Evolutionary conservation across 768 basidiomycete genomes (phyloP).

Genomic region (Boletellus emodensis): DNA sequence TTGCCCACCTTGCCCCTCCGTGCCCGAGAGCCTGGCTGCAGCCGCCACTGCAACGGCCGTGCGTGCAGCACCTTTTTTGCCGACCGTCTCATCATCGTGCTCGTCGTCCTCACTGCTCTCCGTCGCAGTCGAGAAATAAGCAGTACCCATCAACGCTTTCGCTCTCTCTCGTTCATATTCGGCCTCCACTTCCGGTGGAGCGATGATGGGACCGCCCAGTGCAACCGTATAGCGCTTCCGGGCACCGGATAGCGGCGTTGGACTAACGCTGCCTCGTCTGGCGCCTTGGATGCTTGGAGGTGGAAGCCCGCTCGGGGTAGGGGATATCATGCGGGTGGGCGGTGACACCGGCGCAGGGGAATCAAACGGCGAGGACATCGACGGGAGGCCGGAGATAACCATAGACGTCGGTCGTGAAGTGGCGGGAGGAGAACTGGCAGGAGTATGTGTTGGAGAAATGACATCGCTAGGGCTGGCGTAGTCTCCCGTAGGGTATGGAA

Average conservation of each 20-base stretch:
- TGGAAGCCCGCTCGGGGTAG: conserved; percentile 35
- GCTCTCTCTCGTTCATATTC: conserved; percentile 29
- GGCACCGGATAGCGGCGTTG: conserved; percentile 52
- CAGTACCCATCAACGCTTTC: conserved; percentile 34
- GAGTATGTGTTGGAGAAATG: conserved; percentile 31
- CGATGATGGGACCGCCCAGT: conserved; percentile 67
- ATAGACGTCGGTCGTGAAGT: conserved; percentile 40
- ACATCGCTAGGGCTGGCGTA: conserved; percentile 65
- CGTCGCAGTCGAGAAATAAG: conserved; percentile 41
- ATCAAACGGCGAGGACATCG: conserved; percentile 24
- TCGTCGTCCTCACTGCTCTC: conserved; percentile 35
- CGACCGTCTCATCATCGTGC: conserved; percentile 47
- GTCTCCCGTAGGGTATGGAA: conserved; percentile 83
- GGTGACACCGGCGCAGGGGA: conserved; percentile 20
- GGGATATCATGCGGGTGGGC: conserved; percentile 21
- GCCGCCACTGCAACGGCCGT: conserved; percentile 33
- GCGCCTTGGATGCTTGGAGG: conserved; percentile 37
- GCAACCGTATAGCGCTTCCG: conserved; percentile 85
- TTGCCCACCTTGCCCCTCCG: conserved; percentile 17
- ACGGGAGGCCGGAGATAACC: conserved; percentile 43
- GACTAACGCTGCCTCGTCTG: conserved; percentile 56
- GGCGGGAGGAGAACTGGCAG: conserved; percentile 45
- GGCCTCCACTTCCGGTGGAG: conserved; percentile 25
- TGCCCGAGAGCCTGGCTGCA: conserved; percentile 31
- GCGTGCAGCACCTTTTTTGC: conserved; percentile 41